These are phyloP conservation scores for Zygosaccharomyces pseudobailii DNA, from an alignment of 1,139 yeast species.

Conservation along the genomic window DNA sequence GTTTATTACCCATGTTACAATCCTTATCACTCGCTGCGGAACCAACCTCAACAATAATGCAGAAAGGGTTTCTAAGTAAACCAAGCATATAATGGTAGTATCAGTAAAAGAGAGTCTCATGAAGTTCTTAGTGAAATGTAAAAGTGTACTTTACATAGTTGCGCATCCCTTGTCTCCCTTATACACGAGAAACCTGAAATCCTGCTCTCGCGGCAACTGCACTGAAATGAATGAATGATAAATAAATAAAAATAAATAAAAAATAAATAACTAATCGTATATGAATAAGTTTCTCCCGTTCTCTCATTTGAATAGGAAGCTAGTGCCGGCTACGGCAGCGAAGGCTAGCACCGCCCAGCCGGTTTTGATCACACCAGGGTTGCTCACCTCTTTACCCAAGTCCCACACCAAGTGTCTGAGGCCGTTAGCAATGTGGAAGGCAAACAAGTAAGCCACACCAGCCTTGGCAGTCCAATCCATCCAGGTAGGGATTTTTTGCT, in stretches of 20 bases:
- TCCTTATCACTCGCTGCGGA: slow-evolving; percentile 26
- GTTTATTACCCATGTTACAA: slow-evolving; percentile 24
- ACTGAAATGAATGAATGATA: slow-evolving; percentile 6
- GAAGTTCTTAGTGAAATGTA: slow-evolving; percentile 16
- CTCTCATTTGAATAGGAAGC: slow-evolving; percentile 18
- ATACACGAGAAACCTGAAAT: neutral
- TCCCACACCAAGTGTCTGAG: slow-evolving; percentile 94
- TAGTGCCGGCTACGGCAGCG: slow-evolving; percentile 60
- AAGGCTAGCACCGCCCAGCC: slow-evolving; percentile 80
- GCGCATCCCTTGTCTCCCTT: neutral
- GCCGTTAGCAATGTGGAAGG: slow-evolving; percentile 82
- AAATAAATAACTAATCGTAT: slow-evolving; percentile 17
- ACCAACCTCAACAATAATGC: slow-evolving; percentile 32
- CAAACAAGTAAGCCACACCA: slow-evolving; percentile 73
- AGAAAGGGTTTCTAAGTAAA: slow-evolving; percentile 33
- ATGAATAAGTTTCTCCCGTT: slow-evolving; percentile 19
- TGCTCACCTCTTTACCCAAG: slow-evolving; percentile 67
- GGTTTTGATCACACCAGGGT: slow-evolving; percentile 87
- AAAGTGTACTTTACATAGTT: neutral
- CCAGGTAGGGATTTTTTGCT: slow-evolving; percentile 55
- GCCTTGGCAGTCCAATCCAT: slow-evolving; percentile 64
- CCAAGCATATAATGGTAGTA: slow-evolving; percentile 34
- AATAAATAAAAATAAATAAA: slow-evolving; percentile 10
- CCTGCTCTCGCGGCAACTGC: neutral
- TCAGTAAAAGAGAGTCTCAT: slow-evolving; percentile 33